Evolutionary conservation across 176 grass and related monocot genomes (phyloP), one percentile per base, ranked within the genome.

Genomic region (Avena insularis): DNA sequence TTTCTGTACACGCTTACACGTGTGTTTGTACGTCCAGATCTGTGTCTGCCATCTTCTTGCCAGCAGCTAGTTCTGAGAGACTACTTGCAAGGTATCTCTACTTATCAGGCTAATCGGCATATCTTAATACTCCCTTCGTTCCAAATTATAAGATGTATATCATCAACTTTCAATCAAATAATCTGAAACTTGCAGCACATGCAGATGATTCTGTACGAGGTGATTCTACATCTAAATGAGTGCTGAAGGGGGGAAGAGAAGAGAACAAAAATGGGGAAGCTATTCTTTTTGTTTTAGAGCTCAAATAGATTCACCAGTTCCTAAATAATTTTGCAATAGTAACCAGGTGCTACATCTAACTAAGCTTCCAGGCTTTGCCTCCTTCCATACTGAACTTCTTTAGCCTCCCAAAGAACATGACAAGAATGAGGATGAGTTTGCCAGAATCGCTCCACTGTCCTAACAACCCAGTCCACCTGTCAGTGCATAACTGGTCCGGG

Each of bases 341-440:
- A 15, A 70, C 35, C 35, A 70, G 15, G 66, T 70, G 66, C 1
- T 35, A 12, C 60, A 86, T 76, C 89, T 88, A 93, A 79, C 80
- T 82, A 78, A 93, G 87, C 45, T 93, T 95, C 91, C 94, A 95
- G 16, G 84, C 50, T 79, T 85, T 89, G 68, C 91, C 91, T 49
- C 89, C 86, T 36, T 83, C 77, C 89, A 94, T 87, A 29, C 77
- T 89, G 64, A 91, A 85, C 82, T 82, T 95, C 67, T 93, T 90
- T 1, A 93, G 84, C 84, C 84, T 85, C 50, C 94, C 83, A 19
- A 90, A 89, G 71, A 87, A 77, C 86, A 93, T 95, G 0, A 95
- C 81, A 72, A 83, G 5, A 59, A 93, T 93, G 35, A 95, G 80
- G 20, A 95, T 64, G 51, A 89, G 6, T 67, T 95, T 95, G n/a